Conservation (phyloP, 2,329 filamentous ascomycete species). For the Sporothrix inflata region DNA sequence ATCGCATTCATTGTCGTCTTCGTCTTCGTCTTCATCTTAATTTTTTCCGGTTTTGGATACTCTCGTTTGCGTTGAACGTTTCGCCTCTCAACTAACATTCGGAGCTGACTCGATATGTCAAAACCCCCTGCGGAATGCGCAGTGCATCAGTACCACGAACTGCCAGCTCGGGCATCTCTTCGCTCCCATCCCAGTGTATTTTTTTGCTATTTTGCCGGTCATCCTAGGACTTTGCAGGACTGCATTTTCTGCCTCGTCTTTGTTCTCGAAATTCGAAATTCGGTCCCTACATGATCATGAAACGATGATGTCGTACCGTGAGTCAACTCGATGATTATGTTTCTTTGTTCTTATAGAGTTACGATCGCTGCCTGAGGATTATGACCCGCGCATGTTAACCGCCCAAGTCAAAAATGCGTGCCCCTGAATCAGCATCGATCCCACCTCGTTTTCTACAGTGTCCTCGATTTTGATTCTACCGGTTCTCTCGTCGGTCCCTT, state of each 20-base stretch:
- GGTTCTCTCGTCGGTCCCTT: neutral
- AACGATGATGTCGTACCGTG: neutral
- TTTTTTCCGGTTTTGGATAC: no score
- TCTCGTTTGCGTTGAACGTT: no score
- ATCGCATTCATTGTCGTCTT: no score
- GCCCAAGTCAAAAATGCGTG: neutral
- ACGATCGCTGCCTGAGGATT: neutral
- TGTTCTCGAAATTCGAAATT: neutral
- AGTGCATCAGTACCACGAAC: no score
- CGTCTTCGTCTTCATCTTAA: neutral
- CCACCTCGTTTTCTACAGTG: no score
- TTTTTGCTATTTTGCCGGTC: neutral
- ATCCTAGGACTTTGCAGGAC: neutral
- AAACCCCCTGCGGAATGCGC: no score
- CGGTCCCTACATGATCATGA: neutral
- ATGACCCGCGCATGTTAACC: neutral
- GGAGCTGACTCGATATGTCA: no score
- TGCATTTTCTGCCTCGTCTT: neutral
- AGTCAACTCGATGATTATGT: neutral
- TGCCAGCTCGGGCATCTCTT: neutral
- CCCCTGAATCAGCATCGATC: neutral
- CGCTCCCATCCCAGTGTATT: neutral
- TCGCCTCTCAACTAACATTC: no score
- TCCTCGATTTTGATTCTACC: neutral
- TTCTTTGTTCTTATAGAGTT: neutral